Evolutionary conservation across 2,329 filamentous ascomycete species (phyloP), one percentile per base, ranked within the genome.

Genomic region (Parafenestella ontariensis): DNA sequence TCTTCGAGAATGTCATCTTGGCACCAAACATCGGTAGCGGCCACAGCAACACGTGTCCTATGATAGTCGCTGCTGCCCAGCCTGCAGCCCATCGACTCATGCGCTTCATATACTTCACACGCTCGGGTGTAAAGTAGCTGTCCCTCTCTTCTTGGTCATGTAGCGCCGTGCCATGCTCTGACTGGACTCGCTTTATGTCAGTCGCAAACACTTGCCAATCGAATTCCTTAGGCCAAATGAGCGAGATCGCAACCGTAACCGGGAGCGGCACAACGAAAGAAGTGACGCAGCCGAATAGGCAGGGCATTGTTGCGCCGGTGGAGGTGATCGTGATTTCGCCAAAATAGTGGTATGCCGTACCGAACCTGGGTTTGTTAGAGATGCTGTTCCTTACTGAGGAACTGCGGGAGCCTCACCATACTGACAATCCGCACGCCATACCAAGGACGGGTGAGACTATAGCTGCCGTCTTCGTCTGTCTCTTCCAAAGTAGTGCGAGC

Each of bases 21-120:
- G 83, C 13, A 77, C 75, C 82, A 58, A 84, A 84, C 81, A 84
- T 85, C 0, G 82, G 82, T 40, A 84, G 69, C 0, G 82, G 82
- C 81, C 82, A 85, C 2, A 84, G 54, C 1, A 84, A 80, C 81
- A 80, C 83, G 47, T 83, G 81, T 0, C 82, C 82, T 1, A 83
- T 50, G 47, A 84, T 83, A 0, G 82, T 84, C 0, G 80, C 81
- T 0, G 75, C 56, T 0, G 81, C 75, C 82, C 81, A 82, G 7
- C 77, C 68, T 1, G 78, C 74, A 0, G 79, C 79, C 44, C 81
- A 78, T 0, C 70, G 71, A 1, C 77, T 76, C 82, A 81, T 84
- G 33, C 77, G 71, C 58, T 79, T 82, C 15, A 82, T 61, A 2
- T 73, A 72, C 1, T 13, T 57, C 13, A 34, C 41, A 6, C 45